Conservation (phyloP, 768 basidiomycete species). For the Lyophyllum semitale region DNA sequence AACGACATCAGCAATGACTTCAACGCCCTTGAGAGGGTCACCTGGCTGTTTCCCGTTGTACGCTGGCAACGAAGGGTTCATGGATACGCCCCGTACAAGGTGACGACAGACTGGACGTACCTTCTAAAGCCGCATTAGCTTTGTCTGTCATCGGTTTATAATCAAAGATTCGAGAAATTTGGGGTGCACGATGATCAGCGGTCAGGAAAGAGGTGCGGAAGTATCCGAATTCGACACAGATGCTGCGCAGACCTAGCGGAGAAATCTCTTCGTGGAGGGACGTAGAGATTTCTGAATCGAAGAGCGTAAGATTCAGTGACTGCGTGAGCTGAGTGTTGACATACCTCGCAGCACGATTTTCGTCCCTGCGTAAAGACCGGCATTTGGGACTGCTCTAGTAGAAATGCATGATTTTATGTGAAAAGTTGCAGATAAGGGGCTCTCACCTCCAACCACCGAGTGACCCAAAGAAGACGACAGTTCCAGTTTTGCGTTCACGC, state of each 20-base stretch:
- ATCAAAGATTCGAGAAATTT: slow-evolving; percentile 32
- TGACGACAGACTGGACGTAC: slow-evolving; percentile 13
- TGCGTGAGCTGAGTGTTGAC: background rate
- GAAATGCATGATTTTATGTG: background rate
- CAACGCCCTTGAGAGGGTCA: slow-evolving; percentile 35
- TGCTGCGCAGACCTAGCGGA: slow-evolving; percentile 37
- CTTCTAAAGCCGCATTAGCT: slow-evolving; percentile 25
- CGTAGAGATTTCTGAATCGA: slow-evolving; percentile 27
- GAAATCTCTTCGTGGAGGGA: slow-evolving; percentile 37
- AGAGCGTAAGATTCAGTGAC: background rate
- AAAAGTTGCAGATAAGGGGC: background rate
- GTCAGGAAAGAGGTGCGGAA: slow-evolving; percentile 37
- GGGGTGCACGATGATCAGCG: slow-evolving; percentile 26
- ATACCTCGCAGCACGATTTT: slow-evolving; percentile 40
- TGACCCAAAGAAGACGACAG: slow-evolving; percentile 46
- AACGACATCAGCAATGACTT: slow-evolving; percentile 34
- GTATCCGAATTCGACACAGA: slow-evolving; percentile 41
- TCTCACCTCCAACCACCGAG: slow-evolving; percentile 38
- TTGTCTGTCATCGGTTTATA: slow-evolving; percentile 27
- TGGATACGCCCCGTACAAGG: background rate
- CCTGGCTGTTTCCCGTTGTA: slow-evolving; percentile 38
- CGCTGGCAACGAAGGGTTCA: slow-evolving; percentile 17
- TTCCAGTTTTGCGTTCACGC: slow-evolving; percentile 42
- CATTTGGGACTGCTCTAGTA: slow-evolving; percentile 29
- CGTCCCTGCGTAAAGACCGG: slow-evolving; percentile 38